phyloP scores from a whole-genome alignment of 345 rosid genomes.

The Viola odorata region DNA sequence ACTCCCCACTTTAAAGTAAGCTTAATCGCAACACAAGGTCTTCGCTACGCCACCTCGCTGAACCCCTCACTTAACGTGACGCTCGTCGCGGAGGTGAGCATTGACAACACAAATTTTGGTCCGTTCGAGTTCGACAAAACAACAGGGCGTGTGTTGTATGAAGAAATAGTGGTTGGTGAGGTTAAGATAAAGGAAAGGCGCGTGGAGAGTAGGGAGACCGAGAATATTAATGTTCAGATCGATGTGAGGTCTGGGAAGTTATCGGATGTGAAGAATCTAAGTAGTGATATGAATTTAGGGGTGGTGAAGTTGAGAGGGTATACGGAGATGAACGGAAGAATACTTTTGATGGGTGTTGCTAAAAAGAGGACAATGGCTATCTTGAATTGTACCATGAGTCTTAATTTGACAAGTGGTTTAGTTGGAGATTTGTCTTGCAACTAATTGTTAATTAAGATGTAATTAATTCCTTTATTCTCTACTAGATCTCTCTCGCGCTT shows the following conservation, averaged over 20 bases:
- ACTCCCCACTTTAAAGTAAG: slow-evolving; percentile 28
- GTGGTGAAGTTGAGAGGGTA: slow-evolving; percentile 32
- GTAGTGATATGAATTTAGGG: slow-evolving; percentile 33
- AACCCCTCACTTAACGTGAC: slow-evolving; percentile 34
- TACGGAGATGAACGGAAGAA: slow-evolving; percentile 38
- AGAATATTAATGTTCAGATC: slow-evolving; percentile 25
- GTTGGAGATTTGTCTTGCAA: slow-evolving; percentile 23
- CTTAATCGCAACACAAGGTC: slow-evolving; percentile 17
- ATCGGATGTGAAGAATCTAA: slow-evolving; percentile 16
- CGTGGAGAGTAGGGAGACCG: slow-evolving; percentile 33
- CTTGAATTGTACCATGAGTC: slow-evolving; percentile 37
- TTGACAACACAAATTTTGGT: slow-evolving; percentile 47
- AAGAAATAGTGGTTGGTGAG: slow-evolving; percentile 30
- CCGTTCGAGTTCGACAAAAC: slow-evolving; percentile 29
- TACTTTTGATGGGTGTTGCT: slow-evolving; percentile 21
- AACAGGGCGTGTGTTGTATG: slow-evolving; percentile 24
- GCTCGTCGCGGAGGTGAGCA: slow-evolving; percentile 27
- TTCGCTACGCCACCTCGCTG: slow-evolving; percentile 17
- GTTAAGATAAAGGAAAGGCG: slow-evolving; percentile 20
- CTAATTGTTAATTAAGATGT: no score
- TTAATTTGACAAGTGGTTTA: slow-evolving; percentile 18
- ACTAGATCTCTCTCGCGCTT: no score
- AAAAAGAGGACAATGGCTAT: slow-evolving; percentile 30
- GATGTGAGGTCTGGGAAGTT: slow-evolving; percentile 31
- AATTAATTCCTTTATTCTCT: no score